phyloP scores from a whole-genome alignment of 345 rosid genomes.

The Syzygium grande region DNA sequence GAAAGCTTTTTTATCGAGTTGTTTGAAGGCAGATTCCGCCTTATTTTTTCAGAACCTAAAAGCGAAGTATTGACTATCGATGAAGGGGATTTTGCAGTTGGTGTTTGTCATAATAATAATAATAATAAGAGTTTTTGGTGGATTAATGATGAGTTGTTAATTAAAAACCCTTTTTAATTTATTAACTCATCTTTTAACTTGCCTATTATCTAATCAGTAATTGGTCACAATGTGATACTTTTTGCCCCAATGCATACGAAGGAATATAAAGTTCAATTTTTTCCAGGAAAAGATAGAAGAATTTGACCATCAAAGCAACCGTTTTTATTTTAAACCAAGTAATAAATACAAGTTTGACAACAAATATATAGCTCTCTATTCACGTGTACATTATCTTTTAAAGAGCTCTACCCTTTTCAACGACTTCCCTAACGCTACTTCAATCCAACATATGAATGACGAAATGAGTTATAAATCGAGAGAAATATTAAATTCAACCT shows the following conservation, averaged over 20 bases:
- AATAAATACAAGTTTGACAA: no score
- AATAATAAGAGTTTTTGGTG: neutral
- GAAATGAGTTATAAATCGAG: neutral
- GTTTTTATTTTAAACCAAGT: neutral
- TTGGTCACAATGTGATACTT: neutral
- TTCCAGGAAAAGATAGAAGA: neutral
- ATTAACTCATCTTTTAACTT: neutral
- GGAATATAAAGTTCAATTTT: neutral
- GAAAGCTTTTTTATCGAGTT: neutral
- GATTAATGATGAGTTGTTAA: neutral
- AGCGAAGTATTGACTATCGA: neutral
- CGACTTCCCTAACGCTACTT: neutral
- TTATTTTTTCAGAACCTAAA: no score
- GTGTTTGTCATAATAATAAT: neutral
- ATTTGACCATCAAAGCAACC: neutral
- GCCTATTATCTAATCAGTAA: neutral
- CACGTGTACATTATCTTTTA: neutral
- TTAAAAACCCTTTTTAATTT: neutral
- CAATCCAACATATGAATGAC: neutral
- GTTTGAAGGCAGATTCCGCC: neutral
- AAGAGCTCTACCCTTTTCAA: neutral
- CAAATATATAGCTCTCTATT: neutral
- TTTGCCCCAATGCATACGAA: neutral
- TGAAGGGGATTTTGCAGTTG: neutral
- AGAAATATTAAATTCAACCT: neutral